phyloP scores from a whole-genome alignment of 2,329 filamentous ascomycete genomes.

The Diaporthe citriasiana region DNA sequence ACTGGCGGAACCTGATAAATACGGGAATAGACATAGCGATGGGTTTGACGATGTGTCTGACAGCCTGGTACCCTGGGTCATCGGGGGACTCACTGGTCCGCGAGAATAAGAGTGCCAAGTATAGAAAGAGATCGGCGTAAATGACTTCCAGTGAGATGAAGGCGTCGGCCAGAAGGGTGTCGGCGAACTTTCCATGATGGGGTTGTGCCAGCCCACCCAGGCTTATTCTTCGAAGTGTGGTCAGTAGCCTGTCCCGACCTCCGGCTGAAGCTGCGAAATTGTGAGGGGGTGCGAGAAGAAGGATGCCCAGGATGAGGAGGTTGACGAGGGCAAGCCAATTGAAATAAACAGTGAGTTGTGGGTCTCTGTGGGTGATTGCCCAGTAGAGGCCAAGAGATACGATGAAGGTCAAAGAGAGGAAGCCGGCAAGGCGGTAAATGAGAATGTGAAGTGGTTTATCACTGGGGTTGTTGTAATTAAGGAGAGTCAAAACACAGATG shows the following conservation, averaged over 20 bases:
- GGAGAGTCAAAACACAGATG: slow-evolving; percentile 15
- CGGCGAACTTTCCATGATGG: slow-evolving; percentile 25
- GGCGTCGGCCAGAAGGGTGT: slow-evolving; percentile 16
- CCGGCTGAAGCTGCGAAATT: slow-evolving; percentile 17
- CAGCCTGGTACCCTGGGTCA: slow-evolving; percentile 13
- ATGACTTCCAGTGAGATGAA: slow-evolving; percentile 25
- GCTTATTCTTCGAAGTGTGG: slow-evolving; percentile 16
- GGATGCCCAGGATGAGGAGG: neutral
- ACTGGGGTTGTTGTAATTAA: slow-evolving; percentile 20
- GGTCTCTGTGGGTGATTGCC: slow-evolving; percentile 20
- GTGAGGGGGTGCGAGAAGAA: slow-evolving; percentile 16
- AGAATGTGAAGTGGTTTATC: slow-evolving; percentile 22
- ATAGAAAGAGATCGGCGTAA: neutral
- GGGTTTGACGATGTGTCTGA: slow-evolving; percentile 16
- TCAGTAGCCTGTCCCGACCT: neutral
- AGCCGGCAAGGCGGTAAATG: slow-evolving; percentile 23
- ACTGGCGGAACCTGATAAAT: neutral
- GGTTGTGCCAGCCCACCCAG: slow-evolving; percentile 9
- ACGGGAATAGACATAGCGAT: slow-evolving; percentile 22
- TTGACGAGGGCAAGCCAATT: slow-evolving; percentile 23
- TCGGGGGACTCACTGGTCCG: slow-evolving; percentile 7
- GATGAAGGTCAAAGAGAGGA: slow-evolving; percentile 1
- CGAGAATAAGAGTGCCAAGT: neutral
- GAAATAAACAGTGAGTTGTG: slow-evolving; percentile 8
- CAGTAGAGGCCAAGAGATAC: slow-evolving; percentile 13